Evolutionary conservation across 345 rosid species (phyloP).

Genomic region (Populus ilicifolia): DNA sequence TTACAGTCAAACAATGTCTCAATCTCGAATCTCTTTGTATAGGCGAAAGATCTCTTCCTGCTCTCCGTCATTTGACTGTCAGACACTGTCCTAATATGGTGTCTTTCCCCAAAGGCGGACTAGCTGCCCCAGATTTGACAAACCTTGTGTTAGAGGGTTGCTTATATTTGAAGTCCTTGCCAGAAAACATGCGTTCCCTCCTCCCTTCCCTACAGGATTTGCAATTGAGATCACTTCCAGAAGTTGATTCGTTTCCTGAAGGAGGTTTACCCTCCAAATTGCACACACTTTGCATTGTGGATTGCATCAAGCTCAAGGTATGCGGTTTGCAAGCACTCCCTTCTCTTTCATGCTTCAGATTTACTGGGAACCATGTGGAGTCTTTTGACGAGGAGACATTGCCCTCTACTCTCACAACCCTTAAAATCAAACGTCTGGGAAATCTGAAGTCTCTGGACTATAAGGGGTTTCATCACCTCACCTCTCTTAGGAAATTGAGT

Average conservation of each 20-base stretch:
- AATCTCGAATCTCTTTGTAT: not conserved
- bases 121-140: constrained; percentile 8
- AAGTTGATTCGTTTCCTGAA: constrained; percentile 10
- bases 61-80: not conserved
- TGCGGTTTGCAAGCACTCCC: constrained; percentile 8
- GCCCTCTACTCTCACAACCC: not conserved
- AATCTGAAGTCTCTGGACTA: constrained; percentile 4
- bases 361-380: not conserved
- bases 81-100: not conserved
- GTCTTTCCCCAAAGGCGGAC: not conserved
- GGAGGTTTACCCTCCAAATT: constrained; percentile 1
- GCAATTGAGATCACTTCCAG: not conserved
- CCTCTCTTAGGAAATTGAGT: not conserved
- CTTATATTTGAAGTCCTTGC: constrained; percentile 7
- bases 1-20: not conserved
- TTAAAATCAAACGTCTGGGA: not conserved
- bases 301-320: constrained; percentile 6
- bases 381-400: constrained; percentile 15
- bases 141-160: not conserved
- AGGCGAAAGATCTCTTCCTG: no score
- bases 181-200: constrained; percentile 1
- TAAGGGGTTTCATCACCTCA: constrained; percentile 3
- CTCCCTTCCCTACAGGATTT: constrained; percentile 13
- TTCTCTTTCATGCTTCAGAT: not conserved
- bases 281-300: not conserved